Conservation (phyloP, 257 asterid genomes). For the Solanum microdontum region DNA sequence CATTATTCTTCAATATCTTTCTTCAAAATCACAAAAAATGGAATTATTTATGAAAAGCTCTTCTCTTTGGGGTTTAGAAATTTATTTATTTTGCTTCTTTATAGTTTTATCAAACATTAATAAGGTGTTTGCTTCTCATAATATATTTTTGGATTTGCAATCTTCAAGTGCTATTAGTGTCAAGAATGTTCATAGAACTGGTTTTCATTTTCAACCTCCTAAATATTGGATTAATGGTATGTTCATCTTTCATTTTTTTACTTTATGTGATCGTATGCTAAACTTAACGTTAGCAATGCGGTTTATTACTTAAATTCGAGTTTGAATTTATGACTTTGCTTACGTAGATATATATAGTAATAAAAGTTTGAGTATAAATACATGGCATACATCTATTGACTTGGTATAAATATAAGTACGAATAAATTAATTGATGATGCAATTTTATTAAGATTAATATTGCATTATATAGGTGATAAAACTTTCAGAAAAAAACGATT, state of each 20-base stretch:
- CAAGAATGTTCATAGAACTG: slow-evolving; percentile 11
- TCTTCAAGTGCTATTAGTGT: not conserved
- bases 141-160: slow-evolving; percentile 1
- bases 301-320: not conserved
- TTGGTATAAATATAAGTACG: not conserved
- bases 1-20: not conserved
- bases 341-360: not conserved
- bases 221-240: slow-evolving; percentile 34
- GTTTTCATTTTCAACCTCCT: slow-evolving; percentile 28
- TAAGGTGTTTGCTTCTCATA: slow-evolving; percentile 18
- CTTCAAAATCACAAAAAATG: not conserved
- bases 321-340: not conserved
- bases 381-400: not conserved
- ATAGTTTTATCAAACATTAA: not conserved
- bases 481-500: not conserved
- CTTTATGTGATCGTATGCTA: not conserved
- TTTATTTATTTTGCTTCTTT: not conserved
- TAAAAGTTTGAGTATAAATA: not conserved
- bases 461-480: not conserved
- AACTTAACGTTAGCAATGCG: accelerated
- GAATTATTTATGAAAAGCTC: not conserved
- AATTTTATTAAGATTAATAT: not conserved
- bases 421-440: not conserved
- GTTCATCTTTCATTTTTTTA: not conserved
- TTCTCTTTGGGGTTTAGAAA: not conserved